Percentiles rank a stretch among this genome's conserved stretches.
phyloP scores from a whole-genome alignment of 2,329 filamentous ascomycete genomes.

The Thielaviopsis punctulata region DNA sequence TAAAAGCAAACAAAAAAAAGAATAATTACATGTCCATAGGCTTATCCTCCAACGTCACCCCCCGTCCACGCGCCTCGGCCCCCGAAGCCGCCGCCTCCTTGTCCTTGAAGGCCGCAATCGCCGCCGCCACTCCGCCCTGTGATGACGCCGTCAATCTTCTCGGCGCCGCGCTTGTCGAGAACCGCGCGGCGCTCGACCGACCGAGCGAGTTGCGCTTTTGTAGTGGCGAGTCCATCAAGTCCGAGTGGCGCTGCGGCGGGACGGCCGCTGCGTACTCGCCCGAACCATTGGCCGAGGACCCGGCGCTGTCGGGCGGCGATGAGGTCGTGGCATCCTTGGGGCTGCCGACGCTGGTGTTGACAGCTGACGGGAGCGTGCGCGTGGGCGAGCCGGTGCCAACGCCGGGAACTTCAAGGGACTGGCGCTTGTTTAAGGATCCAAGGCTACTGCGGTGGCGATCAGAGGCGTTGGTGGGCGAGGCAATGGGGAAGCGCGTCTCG shows the following conservation, averaged over 20 bases:
- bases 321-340: slow-evolving; percentile 10
- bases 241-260: slow-evolving; percentile 11
- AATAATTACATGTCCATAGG: slow-evolving; percentile 31
- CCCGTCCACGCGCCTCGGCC: slow-evolving; percentile 15
- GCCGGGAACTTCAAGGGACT: slow-evolving; percentile 69
- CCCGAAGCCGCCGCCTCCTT: slow-evolving; percentile 5
- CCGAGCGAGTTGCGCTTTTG: slow-evolving; percentile 51
- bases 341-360: slow-evolving; percentile 11
- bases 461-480: slow-evolving; percentile 39
- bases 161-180: slow-evolving; percentile 33
- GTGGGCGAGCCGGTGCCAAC: slow-evolving; percentile 18
- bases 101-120: slow-evolving; percentile 11
- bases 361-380: background rate
- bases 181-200: slow-evolving; percentile 29
- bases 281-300: slow-evolving; percentile 3
- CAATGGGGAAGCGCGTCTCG: slow-evolving; percentile 73
- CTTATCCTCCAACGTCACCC: slow-evolving; percentile 34
- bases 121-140: slow-evolving; percentile 14
- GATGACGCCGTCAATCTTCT: slow-evolving; percentile 19
- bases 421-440: slow-evolving; percentile 38
- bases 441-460: slow-evolving; percentile 35
- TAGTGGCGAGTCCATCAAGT: slow-evolving; percentile 18
- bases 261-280: slow-evolving; percentile 13
- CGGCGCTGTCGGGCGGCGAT: slow-evolving; percentile 14
- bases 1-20: background rate